These are phyloP conservation scores for Sanghuangporus weigelae DNA, from an alignment of 1,284 basidiomycete genomes.

Conservation along the genomic window DNA sequence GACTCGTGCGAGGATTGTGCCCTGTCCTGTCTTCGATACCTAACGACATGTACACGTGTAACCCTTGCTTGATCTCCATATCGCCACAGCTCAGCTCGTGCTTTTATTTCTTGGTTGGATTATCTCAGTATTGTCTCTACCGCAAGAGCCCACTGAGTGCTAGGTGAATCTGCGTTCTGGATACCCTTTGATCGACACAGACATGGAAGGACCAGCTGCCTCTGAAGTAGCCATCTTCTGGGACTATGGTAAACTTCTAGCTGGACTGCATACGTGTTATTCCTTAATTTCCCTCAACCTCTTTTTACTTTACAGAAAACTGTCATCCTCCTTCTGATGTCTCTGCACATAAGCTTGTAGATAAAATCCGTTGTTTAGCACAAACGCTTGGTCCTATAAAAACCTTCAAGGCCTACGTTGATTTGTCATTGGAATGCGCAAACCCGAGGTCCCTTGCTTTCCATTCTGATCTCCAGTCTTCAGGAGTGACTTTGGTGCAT, in stretches of 20 bases:
- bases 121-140: neutral
- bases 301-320: conserved; percentile 39
- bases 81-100: too few relatives aligned
- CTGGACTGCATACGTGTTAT: neutral
- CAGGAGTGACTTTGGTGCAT: conserved; percentile 36
- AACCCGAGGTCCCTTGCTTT: conserved; percentile 8
- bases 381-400: conserved; percentile 15
- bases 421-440: conserved; percentile 24
- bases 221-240: conserved; percentile 51
- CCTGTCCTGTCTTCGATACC: too few relatives aligned
- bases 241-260: conserved; percentile 46
- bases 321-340: conserved; percentile 41
- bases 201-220: neutral
- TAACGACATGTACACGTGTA: too few relatives aligned
- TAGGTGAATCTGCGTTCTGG: neutral
- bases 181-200: neutral
- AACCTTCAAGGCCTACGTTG: conserved; percentile 19
- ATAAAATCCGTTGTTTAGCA: conserved; percentile 17
- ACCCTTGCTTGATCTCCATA: too few relatives aligned
- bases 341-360: conserved; percentile 40
- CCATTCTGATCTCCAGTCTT: conserved; percentile 36
- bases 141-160: neutral
- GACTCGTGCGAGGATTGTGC: too few relatives aligned
- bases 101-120: neutral
- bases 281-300: neutral